phyloP scores from a whole-genome alignment of 2,329 filamentous ascomycete species.

The Ophiocordyceps camponoti-leonardi region DNA sequence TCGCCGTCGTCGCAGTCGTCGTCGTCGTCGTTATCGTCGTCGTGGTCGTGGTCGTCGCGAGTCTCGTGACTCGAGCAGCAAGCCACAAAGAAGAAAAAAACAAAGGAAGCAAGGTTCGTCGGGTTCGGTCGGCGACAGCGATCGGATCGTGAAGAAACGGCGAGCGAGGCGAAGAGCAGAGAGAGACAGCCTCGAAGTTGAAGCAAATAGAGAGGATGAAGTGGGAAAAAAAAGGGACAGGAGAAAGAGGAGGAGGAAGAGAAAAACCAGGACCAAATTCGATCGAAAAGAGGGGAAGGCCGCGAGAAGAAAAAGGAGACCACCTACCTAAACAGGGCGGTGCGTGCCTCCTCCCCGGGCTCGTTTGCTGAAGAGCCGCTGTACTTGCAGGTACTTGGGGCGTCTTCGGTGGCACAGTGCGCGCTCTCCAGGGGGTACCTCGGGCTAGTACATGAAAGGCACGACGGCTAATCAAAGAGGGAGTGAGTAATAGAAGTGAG shows the following conservation, averaged over 20 bases:
- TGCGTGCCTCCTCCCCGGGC: not conserved
- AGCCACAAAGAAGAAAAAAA: too few species aligned
- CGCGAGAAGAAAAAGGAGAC: not conserved
- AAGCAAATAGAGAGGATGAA: too few species aligned
- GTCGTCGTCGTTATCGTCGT: not conserved
- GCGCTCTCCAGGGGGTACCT: not conserved
- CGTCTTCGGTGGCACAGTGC: too few species aligned
- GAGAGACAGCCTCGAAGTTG: not conserved
- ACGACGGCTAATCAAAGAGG: not conserved
- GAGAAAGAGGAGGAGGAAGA: not conserved
- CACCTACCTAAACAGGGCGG: not conserved
- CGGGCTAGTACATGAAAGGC: not conserved
- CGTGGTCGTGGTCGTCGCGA: not conserved
- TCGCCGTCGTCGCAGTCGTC: not conserved
- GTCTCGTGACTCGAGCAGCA: not conserved
- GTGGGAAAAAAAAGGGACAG: not conserved
- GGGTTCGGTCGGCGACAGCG: not conserved
- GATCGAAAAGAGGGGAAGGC: not conserved
- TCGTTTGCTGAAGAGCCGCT: not conserved
- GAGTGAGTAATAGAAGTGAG: too few species aligned
- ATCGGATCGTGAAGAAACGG: not conserved
- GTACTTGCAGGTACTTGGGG: too few species aligned
- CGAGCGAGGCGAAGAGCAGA: not conserved
- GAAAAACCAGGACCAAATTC: not conserved
- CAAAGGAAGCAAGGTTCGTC: not conserved